Percentiles rank a stretch among this genome's conserved stretches.
Evolutionary conservation across 2,329 filamentous ascomycete genomes (phyloP).

Genomic region (Lasiodiplodia sp.): DNA sequence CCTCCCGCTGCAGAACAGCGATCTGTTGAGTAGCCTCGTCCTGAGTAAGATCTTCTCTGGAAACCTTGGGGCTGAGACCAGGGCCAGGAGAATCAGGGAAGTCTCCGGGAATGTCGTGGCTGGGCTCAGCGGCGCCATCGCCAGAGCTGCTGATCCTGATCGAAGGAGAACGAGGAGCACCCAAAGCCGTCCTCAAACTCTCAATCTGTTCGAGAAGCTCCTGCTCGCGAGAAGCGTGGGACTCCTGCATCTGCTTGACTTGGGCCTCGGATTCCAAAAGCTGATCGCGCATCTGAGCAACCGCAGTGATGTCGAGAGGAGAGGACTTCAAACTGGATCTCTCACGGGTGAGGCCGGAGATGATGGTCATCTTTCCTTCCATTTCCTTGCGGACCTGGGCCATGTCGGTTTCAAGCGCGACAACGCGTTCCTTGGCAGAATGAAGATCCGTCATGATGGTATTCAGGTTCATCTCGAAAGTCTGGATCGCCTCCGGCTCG

Average conservation of each 20-base stretch:
- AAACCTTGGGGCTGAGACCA: slow-evolving; percentile 37
- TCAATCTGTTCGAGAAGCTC: slow-evolving; percentile 77
- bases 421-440: slow-evolving; percentile 83
- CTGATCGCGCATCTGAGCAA: slow-evolving; percentile 86
- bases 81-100: slow-evolving; percentile 48
- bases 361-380: slow-evolving; percentile 95
- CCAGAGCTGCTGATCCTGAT: slow-evolving; percentile 14
- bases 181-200: slow-evolving; percentile 66
- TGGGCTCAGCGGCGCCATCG: background rate
- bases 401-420: slow-evolving; percentile 86
- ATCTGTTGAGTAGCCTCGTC: slow-evolving; percentile 62
- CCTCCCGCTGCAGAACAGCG: slow-evolving; percentile 71
- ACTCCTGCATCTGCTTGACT: slow-evolving; percentile 75
- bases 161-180: slow-evolving; percentile 36
- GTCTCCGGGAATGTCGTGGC: slow-evolving; percentile 43
- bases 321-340: slow-evolving; percentile 85
- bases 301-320: slow-evolving; percentile 89
- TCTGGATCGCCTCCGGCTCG: slow-evolving; percentile 84
- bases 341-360: slow-evolving; percentile 91
- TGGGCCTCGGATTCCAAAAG: slow-evolving; percentile 84
- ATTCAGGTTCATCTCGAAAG: slow-evolving; percentile 90
- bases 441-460: slow-evolving; percentile 93
- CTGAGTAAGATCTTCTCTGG: slow-evolving; percentile 31
- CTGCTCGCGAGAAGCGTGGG: slow-evolving; percentile 75
- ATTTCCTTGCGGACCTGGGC: slow-evolving; percentile 89